phyloP scores from a whole-genome alignment of 2,329 filamentous ascomycete genomes.

The Arthroderma sp. region DNA sequence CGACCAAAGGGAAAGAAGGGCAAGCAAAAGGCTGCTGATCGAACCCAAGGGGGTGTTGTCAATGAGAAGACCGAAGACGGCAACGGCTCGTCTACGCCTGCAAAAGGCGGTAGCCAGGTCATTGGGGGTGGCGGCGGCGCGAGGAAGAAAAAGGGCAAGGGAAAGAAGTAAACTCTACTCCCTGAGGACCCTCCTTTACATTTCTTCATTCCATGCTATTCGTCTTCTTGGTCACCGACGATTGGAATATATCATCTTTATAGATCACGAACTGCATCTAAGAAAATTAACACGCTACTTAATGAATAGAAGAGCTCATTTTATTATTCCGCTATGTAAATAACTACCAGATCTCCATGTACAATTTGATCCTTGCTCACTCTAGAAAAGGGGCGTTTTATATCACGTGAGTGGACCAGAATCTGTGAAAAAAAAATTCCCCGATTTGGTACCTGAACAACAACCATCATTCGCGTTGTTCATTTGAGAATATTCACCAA shows the following conservation, averaged over 20 bases:
- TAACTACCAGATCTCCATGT: neutral
- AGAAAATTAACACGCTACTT: neutral
- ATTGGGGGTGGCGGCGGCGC: constrained; percentile 24
- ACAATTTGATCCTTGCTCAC: neutral
- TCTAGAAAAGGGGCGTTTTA: neutral
- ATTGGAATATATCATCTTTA: neutral
- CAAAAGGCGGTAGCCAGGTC: constrained; percentile 24
- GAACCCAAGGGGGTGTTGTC: constrained; percentile 75
- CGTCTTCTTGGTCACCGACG: neutral
- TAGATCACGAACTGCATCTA: neutral
- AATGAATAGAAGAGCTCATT: neutral
- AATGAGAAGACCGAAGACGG: constrained; percentile 56
- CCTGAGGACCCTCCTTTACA: neutral
- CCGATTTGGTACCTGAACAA: neutral
- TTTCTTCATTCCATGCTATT: neutral
- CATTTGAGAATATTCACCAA: neutral
- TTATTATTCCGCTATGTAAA: neutral
- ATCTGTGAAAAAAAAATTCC: neutral
- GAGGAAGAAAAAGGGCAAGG: constrained; percentile 41
- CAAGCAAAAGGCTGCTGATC: constrained; percentile 64
- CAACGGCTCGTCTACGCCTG: constrained; percentile 19
- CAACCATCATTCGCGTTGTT: neutral
- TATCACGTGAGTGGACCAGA: neutral
- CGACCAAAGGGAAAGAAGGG: constrained; percentile 85
- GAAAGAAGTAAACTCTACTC: constrained; percentile 13